These are phyloP conservation scores for Diaporthe citriasiana DNA, from an alignment of 2,329 filamentous ascomycete species.

Conservation along the genomic window DNA sequence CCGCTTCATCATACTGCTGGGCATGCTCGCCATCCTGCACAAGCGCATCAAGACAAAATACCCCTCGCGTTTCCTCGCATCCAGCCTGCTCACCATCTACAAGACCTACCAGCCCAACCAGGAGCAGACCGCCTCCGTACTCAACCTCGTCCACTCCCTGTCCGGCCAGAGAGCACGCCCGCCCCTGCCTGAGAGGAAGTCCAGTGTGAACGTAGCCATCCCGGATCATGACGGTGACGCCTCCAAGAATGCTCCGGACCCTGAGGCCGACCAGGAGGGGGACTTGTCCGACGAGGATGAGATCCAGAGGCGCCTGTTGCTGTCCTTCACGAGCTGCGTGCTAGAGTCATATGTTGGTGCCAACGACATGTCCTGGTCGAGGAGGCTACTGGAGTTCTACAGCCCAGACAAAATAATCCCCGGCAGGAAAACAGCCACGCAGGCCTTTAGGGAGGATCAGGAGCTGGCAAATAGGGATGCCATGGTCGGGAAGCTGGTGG, in stretches of 20 bases:
- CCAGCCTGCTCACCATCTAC: slow-evolving; percentile 80
- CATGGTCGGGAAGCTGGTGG: slow-evolving; percentile 79
- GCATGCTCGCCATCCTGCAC: slow-evolving; percentile 81
- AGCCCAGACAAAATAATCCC: slow-evolving; percentile 75
- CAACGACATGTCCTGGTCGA: slow-evolving; percentile 72
- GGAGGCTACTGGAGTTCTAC: slow-evolving; percentile 77
- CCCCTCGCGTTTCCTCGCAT: slow-evolving; percentile 83
- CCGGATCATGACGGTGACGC: slow-evolving; percentile 67
- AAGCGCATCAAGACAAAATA: slow-evolving; percentile 81
- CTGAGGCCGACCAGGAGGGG: slow-evolving; percentile 69
- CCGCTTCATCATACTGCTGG: slow-evolving; percentile 78
- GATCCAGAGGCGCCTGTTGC: slow-evolving; percentile 75
- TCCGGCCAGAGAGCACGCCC: slow-evolving; percentile 69
- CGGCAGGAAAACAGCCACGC: slow-evolving; percentile 71
- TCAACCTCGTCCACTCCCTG: slow-evolving; percentile 79
- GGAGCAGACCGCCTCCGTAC: slow-evolving; percentile 77
- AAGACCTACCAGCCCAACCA: slow-evolving; percentile 74
- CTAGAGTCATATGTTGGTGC: slow-evolving; percentile 79
- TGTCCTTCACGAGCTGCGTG: slow-evolving; percentile 83
- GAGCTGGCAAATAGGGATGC: slow-evolving; percentile 73
- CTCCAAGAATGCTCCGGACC: slow-evolving; percentile 72
- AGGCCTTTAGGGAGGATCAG: slow-evolving; percentile 75
- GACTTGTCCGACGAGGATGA: slow-evolving; percentile 68
- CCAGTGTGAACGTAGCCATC: slow-evolving; percentile 69
- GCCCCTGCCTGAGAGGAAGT: slow-evolving; percentile 70